These are phyloP conservation scores for Magnaporthiopsis rhizophila DNA, from an alignment of 2,329 filamentous ascomycete genomes.

Conservation along the genomic window DNA sequence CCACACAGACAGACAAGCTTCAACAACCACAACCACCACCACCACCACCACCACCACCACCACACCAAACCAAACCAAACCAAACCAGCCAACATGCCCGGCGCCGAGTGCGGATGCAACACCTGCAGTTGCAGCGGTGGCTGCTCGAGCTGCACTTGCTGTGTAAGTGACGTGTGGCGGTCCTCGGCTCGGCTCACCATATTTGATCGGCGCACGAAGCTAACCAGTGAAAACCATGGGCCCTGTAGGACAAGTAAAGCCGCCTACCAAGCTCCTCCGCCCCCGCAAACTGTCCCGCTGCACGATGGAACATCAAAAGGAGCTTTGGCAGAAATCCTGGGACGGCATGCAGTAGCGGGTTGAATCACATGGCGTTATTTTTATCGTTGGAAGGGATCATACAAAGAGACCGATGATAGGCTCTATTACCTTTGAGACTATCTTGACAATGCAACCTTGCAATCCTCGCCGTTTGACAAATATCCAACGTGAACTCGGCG, in stretches of 20 bases:
- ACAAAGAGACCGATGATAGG: not conserved
- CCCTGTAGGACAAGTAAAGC: not conserved
- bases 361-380: too few species aligned
- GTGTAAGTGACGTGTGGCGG: not conserved
- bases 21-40: too few species aligned
- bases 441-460: not conserved
- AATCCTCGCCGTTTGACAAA: not conserved
- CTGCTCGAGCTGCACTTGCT: conserved; percentile 10
- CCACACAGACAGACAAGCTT: too few species aligned
- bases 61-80: not conserved
- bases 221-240: not conserved
- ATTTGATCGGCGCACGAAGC: not conserved
- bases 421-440: too few species aligned
- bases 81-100: conserved; percentile 4
- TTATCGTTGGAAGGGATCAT: not conserved
- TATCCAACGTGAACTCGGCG: not conserved
- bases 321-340: not conserved
- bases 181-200: not conserved
- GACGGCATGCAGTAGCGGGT: not conserved
- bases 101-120: conserved; percentile 9
- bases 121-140: conserved; percentile 6
- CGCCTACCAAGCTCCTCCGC: too few species aligned
- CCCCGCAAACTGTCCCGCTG: too few species aligned
- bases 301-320: not conserved
- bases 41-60: too few species aligned